These are phyloP conservation scores for Bonia amplexicaulis DNA, from an alignment of 176 grass and related monocot genomes.

Conservation along the genomic window DNA sequence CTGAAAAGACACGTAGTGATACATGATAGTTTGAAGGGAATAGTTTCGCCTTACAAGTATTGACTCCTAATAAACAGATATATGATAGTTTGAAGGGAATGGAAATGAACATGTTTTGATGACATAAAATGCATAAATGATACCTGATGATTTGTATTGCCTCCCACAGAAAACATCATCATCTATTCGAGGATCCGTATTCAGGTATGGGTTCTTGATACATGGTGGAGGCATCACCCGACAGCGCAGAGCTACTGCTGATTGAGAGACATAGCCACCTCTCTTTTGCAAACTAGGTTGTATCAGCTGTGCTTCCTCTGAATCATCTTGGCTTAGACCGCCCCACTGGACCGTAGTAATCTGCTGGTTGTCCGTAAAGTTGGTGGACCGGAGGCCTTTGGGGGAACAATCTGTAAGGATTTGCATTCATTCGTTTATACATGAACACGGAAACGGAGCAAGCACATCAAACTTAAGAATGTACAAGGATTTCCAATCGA, in stretches of 20 bases:
- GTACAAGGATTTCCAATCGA: background rate
- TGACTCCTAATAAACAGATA: background rate
- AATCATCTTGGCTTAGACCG: conserved; percentile 24
- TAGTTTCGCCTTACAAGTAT: background rate
- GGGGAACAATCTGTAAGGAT: conserved; percentile 54
- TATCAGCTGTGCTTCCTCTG: conserved; percentile 17
- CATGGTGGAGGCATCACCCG: conserved; percentile 86
- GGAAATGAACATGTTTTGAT: background rate
- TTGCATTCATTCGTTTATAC: background rate
- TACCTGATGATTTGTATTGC: conserved; percentile 75
- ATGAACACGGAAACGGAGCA: background rate
- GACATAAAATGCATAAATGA: background rate
- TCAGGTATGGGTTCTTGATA: conserved; percentile 76
- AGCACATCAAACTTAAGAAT: background rate
- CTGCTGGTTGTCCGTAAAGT: conserved; percentile 24
- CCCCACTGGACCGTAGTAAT: conserved; percentile 42
- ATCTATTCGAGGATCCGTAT: conserved; percentile 31
- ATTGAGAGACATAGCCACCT: conserved; percentile 66
- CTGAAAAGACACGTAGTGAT: background rate
- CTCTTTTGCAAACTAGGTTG: conserved; percentile 42
- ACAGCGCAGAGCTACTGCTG: conserved; percentile 72
- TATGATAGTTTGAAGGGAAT: background rate
- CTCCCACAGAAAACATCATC: conserved; percentile 53
- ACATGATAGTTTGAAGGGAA: background rate
- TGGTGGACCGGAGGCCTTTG: background rate